These are phyloP conservation scores for Cyberlindnera bimundalis DNA, from an alignment of 805 yeast genomes.

Conservation along the genomic window DNA sequence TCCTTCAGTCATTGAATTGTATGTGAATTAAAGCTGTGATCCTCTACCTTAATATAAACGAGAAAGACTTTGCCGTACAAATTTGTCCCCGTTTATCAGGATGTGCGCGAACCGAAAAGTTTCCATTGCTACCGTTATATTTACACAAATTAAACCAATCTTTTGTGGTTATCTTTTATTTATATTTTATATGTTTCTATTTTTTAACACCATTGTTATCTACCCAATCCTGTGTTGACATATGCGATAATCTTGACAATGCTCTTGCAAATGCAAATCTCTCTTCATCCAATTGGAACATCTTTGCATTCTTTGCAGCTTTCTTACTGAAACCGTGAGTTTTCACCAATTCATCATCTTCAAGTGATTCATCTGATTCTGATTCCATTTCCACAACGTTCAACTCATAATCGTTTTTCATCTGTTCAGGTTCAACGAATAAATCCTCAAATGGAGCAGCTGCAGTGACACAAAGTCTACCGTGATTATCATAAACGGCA, in stretches of 20 bases:
- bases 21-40: no score
- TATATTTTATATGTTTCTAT: no score
- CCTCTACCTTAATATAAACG: no score
- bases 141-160: neutral
- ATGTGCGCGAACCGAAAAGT: neutral
- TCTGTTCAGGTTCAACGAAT: slow-evolving; percentile 77
- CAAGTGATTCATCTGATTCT: slow-evolving; percentile 15
- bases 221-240: slow-evolving; percentile 93
- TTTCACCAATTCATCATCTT: slow-evolving; percentile 51
- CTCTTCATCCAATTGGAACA: slow-evolving; percentile 92
- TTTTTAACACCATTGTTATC: slow-evolving; percentile 33
- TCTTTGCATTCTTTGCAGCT: slow-evolving; percentile 63
- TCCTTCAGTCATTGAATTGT: neutral
- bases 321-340: slow-evolving; percentile 75
- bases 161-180: no score
- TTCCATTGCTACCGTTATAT: neutral
- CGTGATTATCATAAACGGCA: slow-evolving; percentile 91
- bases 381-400: slow-evolving; percentile 19
- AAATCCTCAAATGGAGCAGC: slow-evolving; percentile 81
- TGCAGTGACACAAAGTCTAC: slow-evolving; percentile 83
- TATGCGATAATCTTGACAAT: slow-evolving; percentile 82
- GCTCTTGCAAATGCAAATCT: slow-evolving; percentile 97
- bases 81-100: neutral
- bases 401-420: slow-evolving; percentile 34
- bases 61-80: neutral